Evolutionary conservation across 208 protist genomes (phyloP).

Genomic region (Trypanosoma avium): DNA sequence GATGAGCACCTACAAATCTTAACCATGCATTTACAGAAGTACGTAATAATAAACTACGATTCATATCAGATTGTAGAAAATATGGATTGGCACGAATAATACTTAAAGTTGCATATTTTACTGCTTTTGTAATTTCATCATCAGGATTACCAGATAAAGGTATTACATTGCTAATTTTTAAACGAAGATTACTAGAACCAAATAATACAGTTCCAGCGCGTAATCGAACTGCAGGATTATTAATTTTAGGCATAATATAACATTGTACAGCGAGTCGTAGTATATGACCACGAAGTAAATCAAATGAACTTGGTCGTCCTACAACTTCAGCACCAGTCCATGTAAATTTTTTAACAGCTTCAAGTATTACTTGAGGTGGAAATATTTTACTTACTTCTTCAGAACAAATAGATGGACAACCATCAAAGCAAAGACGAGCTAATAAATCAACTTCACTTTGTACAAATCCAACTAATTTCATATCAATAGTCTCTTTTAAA

Average conservation of each 20-base stretch:
- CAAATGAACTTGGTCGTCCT: slow-evolving; percentile 31
- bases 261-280: slow-evolving; percentile 63
- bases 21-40: slow-evolving; percentile 45
- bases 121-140: slow-evolving; percentile 39
- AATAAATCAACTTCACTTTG: slow-evolving; percentile 57
- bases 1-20: slow-evolving; percentile 44
- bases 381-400: slow-evolving; percentile 46
- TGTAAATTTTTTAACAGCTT: slow-evolving; percentile 37
- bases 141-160: slow-evolving; percentile 49
- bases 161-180: slow-evolving; percentile 7
- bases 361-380: slow-evolving; percentile 38
- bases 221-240: slow-evolving; percentile 50
- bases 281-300: slow-evolving; percentile 49
- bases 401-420: slow-evolving; percentile 49
- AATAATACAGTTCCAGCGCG: slow-evolving; percentile 64
- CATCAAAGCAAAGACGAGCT: slow-evolving; percentile 60
- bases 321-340: slow-evolving; percentile 47
- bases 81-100: slow-evolving; percentile 65
- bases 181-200: slow-evolving; percentile 62
- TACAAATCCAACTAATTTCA: slow-evolving; percentile 36
- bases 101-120: slow-evolving; percentile 47
- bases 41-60: slow-evolving; percentile 49
- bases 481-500: slow-evolving; percentile 14
- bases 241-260: slow-evolving; percentile 46
- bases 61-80: slow-evolving; percentile 55